These are phyloP conservation scores for Antitrichia curtipendula DNA, from an alignment of 225 moss, liverwort and hornwort species.

Conservation along the genomic window DNA sequence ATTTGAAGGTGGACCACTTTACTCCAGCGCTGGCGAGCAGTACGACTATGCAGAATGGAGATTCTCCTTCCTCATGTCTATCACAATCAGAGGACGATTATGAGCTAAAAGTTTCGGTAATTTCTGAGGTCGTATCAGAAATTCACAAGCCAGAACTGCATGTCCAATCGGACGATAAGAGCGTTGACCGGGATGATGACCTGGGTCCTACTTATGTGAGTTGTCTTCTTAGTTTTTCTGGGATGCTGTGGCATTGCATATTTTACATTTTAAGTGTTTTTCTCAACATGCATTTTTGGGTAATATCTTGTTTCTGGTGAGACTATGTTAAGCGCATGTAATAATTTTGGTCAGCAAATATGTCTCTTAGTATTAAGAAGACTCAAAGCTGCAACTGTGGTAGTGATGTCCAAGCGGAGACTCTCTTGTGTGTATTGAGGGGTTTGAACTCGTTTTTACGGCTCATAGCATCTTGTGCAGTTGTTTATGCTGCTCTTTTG, in stretches of 20 bases:
- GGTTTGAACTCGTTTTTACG: neutral
- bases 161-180: constrained; percentile 21
- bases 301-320: neutral
- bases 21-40: constrained; percentile 16
- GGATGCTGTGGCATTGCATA: neutral
- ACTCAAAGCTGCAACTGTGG: neutral
- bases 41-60: constrained; percentile 21
- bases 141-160: constrained; percentile 24
- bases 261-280: neutral
- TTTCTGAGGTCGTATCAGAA: constrained; percentile 10
- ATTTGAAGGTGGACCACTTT: constrained; percentile 5
- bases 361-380: neutral
- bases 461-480: neutral
- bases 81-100: constrained; percentile 28
- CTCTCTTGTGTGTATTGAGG: neutral
- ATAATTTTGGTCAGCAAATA: neutral
- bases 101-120: constrained; percentile 16
- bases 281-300: neutral
- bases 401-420: neutral
- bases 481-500: neutral
- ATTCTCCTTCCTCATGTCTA: constrained; percentile 16
- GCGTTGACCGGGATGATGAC: constrained; percentile 11
- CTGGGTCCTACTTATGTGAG: constrained; percentile 33
- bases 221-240: neutral
- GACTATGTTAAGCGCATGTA: neutral